Evolutionary conservation across 306 rosid species (phyloP), one percentile per base, ranked within the genome.

Genomic region (Arachis stenosperma): DNA sequence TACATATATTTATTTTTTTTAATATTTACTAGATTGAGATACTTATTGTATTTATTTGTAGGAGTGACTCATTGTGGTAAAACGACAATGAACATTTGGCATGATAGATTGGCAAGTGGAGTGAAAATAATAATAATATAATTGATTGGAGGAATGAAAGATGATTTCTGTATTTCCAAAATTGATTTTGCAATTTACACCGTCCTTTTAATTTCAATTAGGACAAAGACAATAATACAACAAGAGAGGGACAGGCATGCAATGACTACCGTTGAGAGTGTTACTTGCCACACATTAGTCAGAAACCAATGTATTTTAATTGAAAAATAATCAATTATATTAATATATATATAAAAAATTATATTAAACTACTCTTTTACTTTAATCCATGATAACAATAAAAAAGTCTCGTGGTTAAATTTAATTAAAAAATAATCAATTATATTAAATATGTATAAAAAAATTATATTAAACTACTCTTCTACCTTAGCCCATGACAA

Each of bases 151-250:
- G 12, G 67, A 46, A 3, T 10, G 78, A 48, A 67, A 29, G 60
- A 52, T 15, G 29, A 2, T 17, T 60, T 8, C 12, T 62, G 30
- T 54, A 52, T 43, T 71, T 73, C 61, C 29, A 10, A n/a, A 73
- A 73, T 43, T n/a, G 12, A 78, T 71, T 71, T 79, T 29, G 65
- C 59, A 15, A 46, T 75, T 69, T 80, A 57, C 64, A 69, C 79
- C 67, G 75, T 75, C 75, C 72, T 54, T 74, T 64, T 52, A 9
- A 6, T 15, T 44, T 0, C 5, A 68, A 22, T 22, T 22, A n/a
- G 29, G 37, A 33, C 30, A 50, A 15, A 5, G 27, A 0, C 9
- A 46, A 41, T 11, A 9, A 14, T 61, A 36, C 13, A 61, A 73
- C 6, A 37, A 39, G 61, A 13, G 12, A 12, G 33, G 7, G 53